Conservation (phyloP, 2,329 filamentous ascomycete genomes). For the Fusarium albidum region DNA sequence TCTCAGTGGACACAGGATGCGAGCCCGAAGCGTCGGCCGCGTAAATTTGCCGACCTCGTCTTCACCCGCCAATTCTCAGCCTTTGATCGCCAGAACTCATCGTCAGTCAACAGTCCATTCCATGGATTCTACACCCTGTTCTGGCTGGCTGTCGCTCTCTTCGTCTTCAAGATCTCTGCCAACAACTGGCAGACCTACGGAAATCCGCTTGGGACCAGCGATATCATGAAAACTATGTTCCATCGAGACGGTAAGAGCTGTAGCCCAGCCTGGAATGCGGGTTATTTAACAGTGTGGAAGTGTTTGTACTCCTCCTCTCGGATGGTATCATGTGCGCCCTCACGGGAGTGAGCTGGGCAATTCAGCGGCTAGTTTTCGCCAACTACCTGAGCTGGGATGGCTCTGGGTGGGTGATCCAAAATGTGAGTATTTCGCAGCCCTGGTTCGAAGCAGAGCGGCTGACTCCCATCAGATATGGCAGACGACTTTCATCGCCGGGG, state of each 20-base stretch:
- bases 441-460: not conserved
- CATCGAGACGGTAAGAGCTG: slow-evolving; percentile 52
- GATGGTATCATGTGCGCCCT: slow-evolving; percentile 74
- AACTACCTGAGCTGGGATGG: slow-evolving; percentile 73
- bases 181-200: slow-evolving; percentile 75
- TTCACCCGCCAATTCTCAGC: slow-evolving; percentile 78
- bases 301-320: slow-evolving; percentile 65
- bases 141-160: slow-evolving; percentile 74
- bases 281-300: slow-evolving; percentile 35
- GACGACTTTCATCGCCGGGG: slow-evolving; percentile 65
- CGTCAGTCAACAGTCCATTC: slow-evolving; percentile 72
- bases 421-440: slow-evolving; percentile 51
- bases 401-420: slow-evolving; percentile 77
- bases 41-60: slow-evolving; percentile 60
- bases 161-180: slow-evolving; percentile 71
- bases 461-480: slow-evolving; percentile 69
- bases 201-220: slow-evolving; percentile 73
- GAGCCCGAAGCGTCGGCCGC: slow-evolving; percentile 21
- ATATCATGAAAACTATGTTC: slow-evolving; percentile 76
- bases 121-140: slow-evolving; percentile 83
- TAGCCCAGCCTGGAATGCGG: not conserved
- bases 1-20: slow-evolving; percentile 36
- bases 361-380: slow-evolving; percentile 69
- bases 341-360: slow-evolving; percentile 70
- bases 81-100: slow-evolving; percentile 76